phyloP scores from a whole-genome alignment of 345 rosid genomes.

The Brassica cretica region DNA sequence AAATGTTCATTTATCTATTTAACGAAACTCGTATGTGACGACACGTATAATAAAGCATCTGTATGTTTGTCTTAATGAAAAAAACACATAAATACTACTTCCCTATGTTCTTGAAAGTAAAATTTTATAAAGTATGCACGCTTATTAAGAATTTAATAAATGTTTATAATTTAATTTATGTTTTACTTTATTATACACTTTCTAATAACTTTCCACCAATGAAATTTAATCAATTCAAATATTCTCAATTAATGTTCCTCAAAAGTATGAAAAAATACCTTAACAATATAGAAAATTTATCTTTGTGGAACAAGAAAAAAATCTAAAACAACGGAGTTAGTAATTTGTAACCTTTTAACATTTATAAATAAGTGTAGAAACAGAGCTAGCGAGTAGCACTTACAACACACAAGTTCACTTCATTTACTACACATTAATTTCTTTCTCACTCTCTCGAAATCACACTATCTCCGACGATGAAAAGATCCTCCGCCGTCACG shows the following conservation, averaged over 20 bases:
- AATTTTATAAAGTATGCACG: no score
- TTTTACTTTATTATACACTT: no score
- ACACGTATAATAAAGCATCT: conserved; percentile 26
- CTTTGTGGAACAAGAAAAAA: no score
- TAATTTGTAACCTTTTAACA: conserved; percentile 6
- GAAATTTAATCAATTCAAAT: no score
- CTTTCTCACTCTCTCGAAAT: background rate
- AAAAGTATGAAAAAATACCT: no score
- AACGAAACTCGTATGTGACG: background rate
- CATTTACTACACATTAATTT: background rate
- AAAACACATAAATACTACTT: background rate
- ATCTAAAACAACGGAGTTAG: no score
- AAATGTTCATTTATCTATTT: background rate
- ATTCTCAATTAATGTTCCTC: no score
- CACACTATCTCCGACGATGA: conserved; percentile 33
- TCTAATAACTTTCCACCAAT: no score
- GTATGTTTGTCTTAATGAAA: background rate
- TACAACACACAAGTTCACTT: background rate
- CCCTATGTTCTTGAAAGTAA: no score
- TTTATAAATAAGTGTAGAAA: conserved; percentile 25
- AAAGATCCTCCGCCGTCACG: conserved; percentile 7
- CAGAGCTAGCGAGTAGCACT: conserved; percentile 13
- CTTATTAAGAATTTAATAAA: no score
- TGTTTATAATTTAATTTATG: no score
- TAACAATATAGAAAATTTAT: no score